Conservation (phyloP, 305 asterid species). For the Rubia balearica region DNA sequence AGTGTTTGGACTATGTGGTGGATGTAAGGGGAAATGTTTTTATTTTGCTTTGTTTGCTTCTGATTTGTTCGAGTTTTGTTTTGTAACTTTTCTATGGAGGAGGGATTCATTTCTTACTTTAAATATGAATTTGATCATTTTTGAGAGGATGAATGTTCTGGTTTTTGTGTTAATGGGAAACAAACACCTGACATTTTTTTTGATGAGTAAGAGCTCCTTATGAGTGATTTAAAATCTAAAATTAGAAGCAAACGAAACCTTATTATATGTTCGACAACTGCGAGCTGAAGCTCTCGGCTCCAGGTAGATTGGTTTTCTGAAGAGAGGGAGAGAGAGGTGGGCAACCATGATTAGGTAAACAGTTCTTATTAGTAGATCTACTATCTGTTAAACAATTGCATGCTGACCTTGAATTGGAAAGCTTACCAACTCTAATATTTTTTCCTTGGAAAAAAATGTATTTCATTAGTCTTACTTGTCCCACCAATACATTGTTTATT, state of each 20-base stretch:
- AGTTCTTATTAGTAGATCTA: slow-evolving; percentile 8
- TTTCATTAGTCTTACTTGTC: background rate
- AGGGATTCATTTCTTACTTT: background rate
- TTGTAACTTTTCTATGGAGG: no score
- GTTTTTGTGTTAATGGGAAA: background rate
- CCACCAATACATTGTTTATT: background rate
- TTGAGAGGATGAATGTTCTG: slow-evolving; percentile 1
- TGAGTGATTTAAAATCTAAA: background rate
- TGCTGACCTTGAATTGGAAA: slow-evolving; percentile 10
- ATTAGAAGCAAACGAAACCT: background rate
- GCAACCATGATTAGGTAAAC: slow-evolving; percentile 5
- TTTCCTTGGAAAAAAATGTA: background rate
- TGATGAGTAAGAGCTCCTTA: background rate
- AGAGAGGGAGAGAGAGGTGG: background rate
- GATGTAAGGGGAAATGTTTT: background rate
- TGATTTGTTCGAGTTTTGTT: background rate
- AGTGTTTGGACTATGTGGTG: background rate
- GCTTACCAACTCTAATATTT: slow-evolving; percentile 5
- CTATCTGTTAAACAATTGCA: background rate
- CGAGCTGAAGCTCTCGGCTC: background rate
- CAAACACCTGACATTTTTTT: background rate
- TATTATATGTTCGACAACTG: background rate
- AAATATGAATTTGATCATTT: slow-evolving; percentile 1
- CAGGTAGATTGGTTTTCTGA: background rate
- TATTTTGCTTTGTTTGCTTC: slow-evolving; percentile 5